Evolutionary conservation across 306 rosid genomes (phyloP), one percentile per base, ranked within the genome.

Genomic region (Rosa persica): DNA sequence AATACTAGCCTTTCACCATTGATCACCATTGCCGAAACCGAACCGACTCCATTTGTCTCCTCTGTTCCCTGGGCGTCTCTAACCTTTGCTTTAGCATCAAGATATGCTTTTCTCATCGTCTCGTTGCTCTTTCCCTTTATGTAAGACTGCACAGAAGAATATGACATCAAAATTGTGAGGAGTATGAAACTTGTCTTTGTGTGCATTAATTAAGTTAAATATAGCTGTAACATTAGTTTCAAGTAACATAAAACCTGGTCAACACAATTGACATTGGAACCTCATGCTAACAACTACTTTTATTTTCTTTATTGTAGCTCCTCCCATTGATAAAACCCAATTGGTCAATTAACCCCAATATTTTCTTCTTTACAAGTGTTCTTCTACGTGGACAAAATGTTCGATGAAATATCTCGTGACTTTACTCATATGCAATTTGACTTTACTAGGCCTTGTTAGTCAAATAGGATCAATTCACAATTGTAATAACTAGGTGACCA

Each of bases 1-100:
- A 88, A 80, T 40, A 92, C 96, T 54, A 95, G 90, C 81, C 79
- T 90, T 69, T 89, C 91, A 62, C 95, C 97, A 69, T 88, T 80
- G 46, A 90, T 89, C 23, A 94, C 83, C 80, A 92, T 82, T 5
- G 65, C 97, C 36, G 93, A 88, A 73, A 85, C 91, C 25, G 95
- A 89, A 19, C 97, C 84, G 19, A 78, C 82, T 75, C 68, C 72
- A 70, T 69, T 15, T 27, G 20, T 49, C 72, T 85, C 91, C 17
- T 85, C 90, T 12, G 73, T 75, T 79, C 78, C 74, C 25, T 76
- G 27, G 43, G 47, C 72, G 72, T 84, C 91, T 81, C 82, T 83
- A 17, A 89, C 79, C 83, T 78, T 87, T 70, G 89, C 78, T 70
- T 83, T 87, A 47, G 85, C 94, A 67, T 78, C 82, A 36, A 85